Percentiles rank a stretch among this genome's conserved stretches.
Conservation (phyloP, 805 yeast genomes). For the Cyberlindnera euphorbiiphila region DNA sequence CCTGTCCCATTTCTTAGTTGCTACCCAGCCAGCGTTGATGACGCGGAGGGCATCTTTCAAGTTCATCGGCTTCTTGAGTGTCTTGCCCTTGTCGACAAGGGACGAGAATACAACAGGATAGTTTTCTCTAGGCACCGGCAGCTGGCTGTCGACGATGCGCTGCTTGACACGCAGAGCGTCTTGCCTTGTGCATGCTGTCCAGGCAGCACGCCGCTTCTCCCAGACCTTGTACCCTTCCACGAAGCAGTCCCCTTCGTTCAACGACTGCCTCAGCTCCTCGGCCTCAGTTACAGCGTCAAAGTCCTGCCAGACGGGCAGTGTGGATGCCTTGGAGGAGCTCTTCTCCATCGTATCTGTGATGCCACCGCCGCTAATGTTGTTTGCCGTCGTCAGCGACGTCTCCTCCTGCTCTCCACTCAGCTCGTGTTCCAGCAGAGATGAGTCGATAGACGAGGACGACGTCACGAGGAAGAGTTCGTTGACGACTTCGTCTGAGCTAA, state of each 20-base stretch:
- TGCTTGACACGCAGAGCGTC: conserved; percentile 17
- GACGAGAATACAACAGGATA: conserved; percentile 62
- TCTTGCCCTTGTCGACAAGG: conserved; percentile 65
- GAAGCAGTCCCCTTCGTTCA: conserved; percentile 33
- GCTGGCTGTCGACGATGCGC: conserved; percentile 23
- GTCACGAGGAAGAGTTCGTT: conserved; percentile 46
- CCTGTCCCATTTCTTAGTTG: conserved; percentile 68
- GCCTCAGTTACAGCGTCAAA: conserved; percentile 32
- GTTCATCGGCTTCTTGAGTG: conserved; percentile 67
- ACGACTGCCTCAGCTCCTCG: conserved; percentile 6
- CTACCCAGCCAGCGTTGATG: conserved; percentile 82
- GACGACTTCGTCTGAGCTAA: conserved; percentile 45
- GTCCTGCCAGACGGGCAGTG: conserved; percentile 18
- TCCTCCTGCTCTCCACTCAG: conserved; percentile 12
- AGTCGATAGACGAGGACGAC: conserved; percentile 31
- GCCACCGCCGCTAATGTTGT: conserved; percentile 17
- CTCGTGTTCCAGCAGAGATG: conserved; percentile 28
- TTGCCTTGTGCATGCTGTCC: conserved; percentile 48
- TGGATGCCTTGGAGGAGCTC: conserved; percentile 9
- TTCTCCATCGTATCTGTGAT: conserved; percentile 23
- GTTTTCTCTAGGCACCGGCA: conserved; percentile 42
- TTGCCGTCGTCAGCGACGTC: conserved; percentile 10
- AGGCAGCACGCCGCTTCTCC: conserved; percentile 62
- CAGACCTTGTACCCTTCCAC: conserved; percentile 58
- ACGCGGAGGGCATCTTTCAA: conserved; percentile 67